Conservation (phyloP, 2,329 filamentous ascomycete genomes). For the Tolypocladium pustulatum region DNA sequence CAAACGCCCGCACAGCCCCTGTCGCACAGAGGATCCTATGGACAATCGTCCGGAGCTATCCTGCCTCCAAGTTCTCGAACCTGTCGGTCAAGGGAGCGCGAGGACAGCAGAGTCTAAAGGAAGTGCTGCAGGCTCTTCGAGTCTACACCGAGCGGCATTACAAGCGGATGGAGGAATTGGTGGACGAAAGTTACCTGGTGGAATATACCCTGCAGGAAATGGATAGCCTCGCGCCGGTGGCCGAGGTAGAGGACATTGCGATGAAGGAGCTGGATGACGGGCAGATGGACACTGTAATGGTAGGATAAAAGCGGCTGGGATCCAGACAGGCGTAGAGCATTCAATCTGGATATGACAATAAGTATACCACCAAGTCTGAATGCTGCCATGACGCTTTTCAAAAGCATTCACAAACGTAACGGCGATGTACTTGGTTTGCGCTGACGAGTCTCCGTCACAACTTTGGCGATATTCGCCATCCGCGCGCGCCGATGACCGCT, state of each 20-base stretch:
- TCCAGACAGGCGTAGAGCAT: neutral
- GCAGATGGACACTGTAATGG: constrained; percentile 12
- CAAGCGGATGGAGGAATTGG: constrained; percentile 74
- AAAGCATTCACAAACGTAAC: neutral
- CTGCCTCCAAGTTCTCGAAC: constrained; percentile 64
- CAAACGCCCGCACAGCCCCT: constrained; percentile 76
- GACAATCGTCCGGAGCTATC: constrained; percentile 70
- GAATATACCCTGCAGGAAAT: constrained; percentile 92
- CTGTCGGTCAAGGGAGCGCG: constrained; percentile 49
- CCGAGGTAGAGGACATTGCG: constrained; percentile 17
- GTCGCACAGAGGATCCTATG: constrained; percentile 80
- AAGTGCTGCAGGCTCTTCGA: constrained; percentile 76
- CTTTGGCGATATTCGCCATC: neutral
- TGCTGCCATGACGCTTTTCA: too few species aligned
- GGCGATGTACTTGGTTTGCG: too few species aligned
- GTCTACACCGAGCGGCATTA: constrained; percentile 93
- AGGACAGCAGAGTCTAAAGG: constrained; percentile 60
- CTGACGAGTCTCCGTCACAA: too few species aligned
- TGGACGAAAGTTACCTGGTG: constrained; percentile 89
- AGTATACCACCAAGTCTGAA: too few species aligned
- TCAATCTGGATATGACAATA: neutral
- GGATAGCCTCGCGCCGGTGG: constrained; percentile 55
- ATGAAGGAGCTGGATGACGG: constrained; percentile 26
- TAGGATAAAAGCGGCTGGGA: neutral
- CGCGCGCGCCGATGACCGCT: too few species aligned